A percentile compares a stretch with the other conserved stretches of the same genome.
These are phyloP conservation scores for Boehmeria nivea DNA, from an alignment of 306 rosid genomes.

Conservation along the genomic window DNA sequence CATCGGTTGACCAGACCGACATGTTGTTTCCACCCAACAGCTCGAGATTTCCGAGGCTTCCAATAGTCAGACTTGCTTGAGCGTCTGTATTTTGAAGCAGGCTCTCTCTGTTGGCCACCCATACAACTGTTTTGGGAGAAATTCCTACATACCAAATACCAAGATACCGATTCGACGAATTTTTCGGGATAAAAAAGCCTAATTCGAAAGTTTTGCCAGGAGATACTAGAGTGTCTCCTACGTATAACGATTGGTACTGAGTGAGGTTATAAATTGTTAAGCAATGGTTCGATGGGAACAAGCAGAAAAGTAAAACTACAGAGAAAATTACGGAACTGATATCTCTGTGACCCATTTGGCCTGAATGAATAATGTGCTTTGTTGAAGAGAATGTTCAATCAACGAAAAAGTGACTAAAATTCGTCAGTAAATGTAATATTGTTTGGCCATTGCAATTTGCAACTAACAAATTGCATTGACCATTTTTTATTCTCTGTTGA, in stretches of 20 bases:
- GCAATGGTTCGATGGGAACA: neutral
- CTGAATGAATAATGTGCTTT: too few relatives aligned
- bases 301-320: neutral
- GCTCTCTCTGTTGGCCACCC: conserved; percentile 47
- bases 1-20: conserved; percentile 32
- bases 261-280: conserved; percentile 9
- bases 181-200: conserved; percentile 40
- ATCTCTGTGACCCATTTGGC: too few relatives aligned
- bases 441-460: too few relatives aligned
- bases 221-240: conserved; percentile 12
- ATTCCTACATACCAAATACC: conserved; percentile 36
- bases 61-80: conserved; percentile 15
- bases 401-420: too few relatives aligned
- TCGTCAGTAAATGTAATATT: too few relatives aligned
- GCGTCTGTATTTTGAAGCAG: conserved; percentile 24
- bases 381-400: too few relatives aligned
- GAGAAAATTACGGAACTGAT: neutral
- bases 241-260: neutral
- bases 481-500: too few relatives aligned
- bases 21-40: conserved; percentile 15
- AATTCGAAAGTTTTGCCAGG: conserved; percentile 18
- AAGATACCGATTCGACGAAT: conserved; percentile 21
- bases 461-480: too few relatives aligned
- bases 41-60: conserved; percentile 30
- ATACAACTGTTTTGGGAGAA: conserved; percentile 10